A percentile compares a stretch with the other conserved stretches of the same genome.
phyloP scores from a whole-genome alignment of 1,139 yeast species.

The Saccharomyces uvarum region DNA sequence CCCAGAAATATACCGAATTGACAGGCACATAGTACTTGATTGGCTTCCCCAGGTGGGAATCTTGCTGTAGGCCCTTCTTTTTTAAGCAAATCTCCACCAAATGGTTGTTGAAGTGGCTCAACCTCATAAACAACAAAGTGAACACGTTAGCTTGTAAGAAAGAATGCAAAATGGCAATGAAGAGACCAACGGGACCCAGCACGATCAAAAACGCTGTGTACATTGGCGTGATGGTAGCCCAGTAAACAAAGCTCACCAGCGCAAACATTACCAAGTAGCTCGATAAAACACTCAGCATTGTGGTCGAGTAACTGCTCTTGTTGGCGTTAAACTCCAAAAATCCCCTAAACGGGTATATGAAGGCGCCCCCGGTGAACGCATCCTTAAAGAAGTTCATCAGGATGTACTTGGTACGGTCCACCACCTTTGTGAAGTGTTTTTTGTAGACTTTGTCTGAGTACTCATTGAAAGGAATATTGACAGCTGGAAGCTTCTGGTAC shows the following conservation, averaged over 20 bases:
- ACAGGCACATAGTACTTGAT: constrained; percentile 26
- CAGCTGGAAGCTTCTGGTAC: constrained; percentile 16
- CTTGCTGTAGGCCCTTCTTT: constrained; percentile 10
- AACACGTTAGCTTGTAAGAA: constrained; percentile 27
- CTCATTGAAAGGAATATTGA: constrained; percentile 10
- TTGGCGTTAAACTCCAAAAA: constrained; percentile 14
- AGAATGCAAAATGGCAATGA: constrained; percentile 26
- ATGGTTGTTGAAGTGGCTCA: constrained; percentile 19
- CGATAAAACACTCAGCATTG: constrained; percentile 11
- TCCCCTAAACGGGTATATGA: constrained; percentile 25
- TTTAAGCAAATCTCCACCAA: constrained; percentile 15
- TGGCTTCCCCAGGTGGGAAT: constrained; percentile 13
- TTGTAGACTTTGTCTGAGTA: constrained; percentile 11
- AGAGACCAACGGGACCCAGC: constrained; percentile 28
- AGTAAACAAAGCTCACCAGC: constrained; percentile 20
- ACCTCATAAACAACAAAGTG: constrained; percentile 28
- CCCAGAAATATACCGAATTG: constrained; percentile 24
- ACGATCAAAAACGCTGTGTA: constrained; percentile 26
- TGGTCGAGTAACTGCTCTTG: constrained; percentile 13
- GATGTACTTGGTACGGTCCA: constrained; percentile 9
- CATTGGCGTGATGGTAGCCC: constrained; percentile 28
- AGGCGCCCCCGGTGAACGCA: constrained; percentile 19
- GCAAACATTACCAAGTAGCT: constrained; percentile 19
- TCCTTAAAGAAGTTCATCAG: constrained; percentile 21
- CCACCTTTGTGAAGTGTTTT: constrained; percentile 10